Percentiles rank a stretch among this genome's conserved stretches.
Conservation (phyloP, 352 stramenopile genomes). For the Phytophthora macrochlamydospora region DNA sequence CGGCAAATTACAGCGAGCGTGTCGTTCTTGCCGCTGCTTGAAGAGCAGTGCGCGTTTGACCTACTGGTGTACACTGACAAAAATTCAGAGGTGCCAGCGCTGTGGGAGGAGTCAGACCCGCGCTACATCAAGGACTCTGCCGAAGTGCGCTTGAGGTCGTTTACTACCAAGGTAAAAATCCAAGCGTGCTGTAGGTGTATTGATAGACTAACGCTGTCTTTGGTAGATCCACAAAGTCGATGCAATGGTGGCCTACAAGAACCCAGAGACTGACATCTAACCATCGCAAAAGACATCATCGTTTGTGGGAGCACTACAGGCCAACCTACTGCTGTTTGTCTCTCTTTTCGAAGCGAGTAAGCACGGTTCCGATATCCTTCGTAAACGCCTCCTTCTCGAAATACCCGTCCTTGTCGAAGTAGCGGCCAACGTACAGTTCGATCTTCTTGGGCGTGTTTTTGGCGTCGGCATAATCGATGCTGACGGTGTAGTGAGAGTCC, state of each 20-base stretch:
- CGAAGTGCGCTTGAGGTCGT: constrained; percentile 98
- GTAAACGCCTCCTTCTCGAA: constrained; percentile 81
- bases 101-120: constrained; percentile 99
- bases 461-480: constrained; percentile 52
- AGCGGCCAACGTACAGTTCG: constrained; percentile 84
- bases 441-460: constrained; percentile 51
- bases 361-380: constrained; percentile 65
- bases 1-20: constrained; percentile 98
- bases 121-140: constrained; percentile 97
- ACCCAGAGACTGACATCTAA: constrained; percentile 83
- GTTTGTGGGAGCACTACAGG: constrained; percentile 8
- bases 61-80: constrained; percentile 98
- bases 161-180: constrained; percentile 94
- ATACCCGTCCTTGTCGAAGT: constrained; percentile 87
- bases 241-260: constrained; percentile 98
- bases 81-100: constrained; percentile 92
- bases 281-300: constrained; percentile 13
- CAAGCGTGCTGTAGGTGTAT: constrained; percentile 16
- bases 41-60: constrained; percentile 99
- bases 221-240: constrained; percentile 98
- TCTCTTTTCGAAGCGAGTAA: constrained; percentile 70
- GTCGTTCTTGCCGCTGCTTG: constrained; percentile 98
- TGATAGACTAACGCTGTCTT: constrained; percentile 19
- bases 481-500: constrained; percentile 74
- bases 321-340: constrained; percentile 74